Evolutionary conservation across 805 yeast species (phyloP), one percentile per base, ranked within the genome.

Genomic region (Wickerhamiella domercqiae): DNA sequence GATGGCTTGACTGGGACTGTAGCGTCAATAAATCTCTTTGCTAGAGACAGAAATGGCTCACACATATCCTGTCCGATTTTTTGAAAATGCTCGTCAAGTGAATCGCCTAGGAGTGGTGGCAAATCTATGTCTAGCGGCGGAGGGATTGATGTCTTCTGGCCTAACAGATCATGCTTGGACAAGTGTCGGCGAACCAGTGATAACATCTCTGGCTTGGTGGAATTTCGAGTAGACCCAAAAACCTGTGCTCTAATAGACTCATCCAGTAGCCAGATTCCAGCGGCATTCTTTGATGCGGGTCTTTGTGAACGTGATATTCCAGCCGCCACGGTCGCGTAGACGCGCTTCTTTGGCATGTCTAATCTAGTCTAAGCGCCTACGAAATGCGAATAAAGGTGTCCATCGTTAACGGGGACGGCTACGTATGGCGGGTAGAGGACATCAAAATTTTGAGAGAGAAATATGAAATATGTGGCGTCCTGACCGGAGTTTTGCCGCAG

Each of bases 81-180:
- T 47, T 73, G 67, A 53, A 90, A 90, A 61, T 90, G 99, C 50
- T 82, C 94, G 52, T 80, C 93, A 5, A 90, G 56, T 5, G 74
- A 61, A 1, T 54, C 40, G 0, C 97, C 98, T 36, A 75, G 73
- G n/a, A 87, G 53, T 18, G 59, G 55, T 0, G 99, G 98, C 11
- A 86, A 53, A 13, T 66, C 42, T 3, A 49, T 28, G 7, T 38
- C 20, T 2, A 46, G 16, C 1, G 30, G 19, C 11, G 28, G 19
- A 1, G 51, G 51, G 33, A 34, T 18, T 21, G 26, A 34, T 1
- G 53, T 49, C 11, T 38, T 33, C 35, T 46, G 49, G 29, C 44
- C 44, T 5, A 47, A 29, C 2, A 50, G 32, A 2, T 29, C 34
- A 20, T 42, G 37, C 4, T 20, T 20, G 7, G 25, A 32, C 6